Evolutionary conservation across 140 eudicot genomes (phyloP).

Genomic region (Ambrosia hybrid): DNA sequence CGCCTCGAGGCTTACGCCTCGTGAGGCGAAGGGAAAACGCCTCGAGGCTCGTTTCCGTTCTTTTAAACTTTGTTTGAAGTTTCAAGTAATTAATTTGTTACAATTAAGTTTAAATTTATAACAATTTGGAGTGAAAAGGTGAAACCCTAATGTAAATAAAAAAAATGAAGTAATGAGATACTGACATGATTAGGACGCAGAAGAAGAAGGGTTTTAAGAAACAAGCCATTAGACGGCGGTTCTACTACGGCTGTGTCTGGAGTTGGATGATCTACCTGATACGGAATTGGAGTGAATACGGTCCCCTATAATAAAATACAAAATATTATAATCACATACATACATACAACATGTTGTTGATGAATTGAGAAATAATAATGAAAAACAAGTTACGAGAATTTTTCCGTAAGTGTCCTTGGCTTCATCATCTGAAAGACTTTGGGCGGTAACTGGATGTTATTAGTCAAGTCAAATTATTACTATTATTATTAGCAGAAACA

Average conservation of each 20-base stretch:
- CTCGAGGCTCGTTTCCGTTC: no score
- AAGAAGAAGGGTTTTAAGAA: conserved; percentile 37
- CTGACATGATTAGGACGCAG: conserved; percentile 64
- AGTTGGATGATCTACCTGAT: conserved; percentile 48
- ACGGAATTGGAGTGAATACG: conserved; percentile 63
- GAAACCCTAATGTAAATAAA: no score
- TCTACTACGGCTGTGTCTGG: conserved; percentile 32
- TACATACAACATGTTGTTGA: not conserved
- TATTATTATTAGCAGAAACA: no score
- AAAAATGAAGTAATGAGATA: not conserved
- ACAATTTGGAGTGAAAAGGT: no score
- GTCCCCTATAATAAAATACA: not conserved
- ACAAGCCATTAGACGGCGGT: conserved; percentile 29
- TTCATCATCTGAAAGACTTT: conserved; percentile 60
- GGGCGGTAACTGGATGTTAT: conserved; percentile 62
- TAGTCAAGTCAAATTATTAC: not conserved
- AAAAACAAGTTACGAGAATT: conserved; percentile 46
- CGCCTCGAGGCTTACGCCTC: no score
- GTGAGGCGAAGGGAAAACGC: no score
- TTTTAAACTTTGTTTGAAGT: no score
- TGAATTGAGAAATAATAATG: not conserved
- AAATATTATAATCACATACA: not conserved
- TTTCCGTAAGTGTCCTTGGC: conserved; percentile 77
- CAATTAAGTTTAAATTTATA: no score
- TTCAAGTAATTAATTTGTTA: not conserved